Base-by-base conservation (phyloP, 2,329 filamentous ascomycete species). In the Penicillium sp. region DNA sequence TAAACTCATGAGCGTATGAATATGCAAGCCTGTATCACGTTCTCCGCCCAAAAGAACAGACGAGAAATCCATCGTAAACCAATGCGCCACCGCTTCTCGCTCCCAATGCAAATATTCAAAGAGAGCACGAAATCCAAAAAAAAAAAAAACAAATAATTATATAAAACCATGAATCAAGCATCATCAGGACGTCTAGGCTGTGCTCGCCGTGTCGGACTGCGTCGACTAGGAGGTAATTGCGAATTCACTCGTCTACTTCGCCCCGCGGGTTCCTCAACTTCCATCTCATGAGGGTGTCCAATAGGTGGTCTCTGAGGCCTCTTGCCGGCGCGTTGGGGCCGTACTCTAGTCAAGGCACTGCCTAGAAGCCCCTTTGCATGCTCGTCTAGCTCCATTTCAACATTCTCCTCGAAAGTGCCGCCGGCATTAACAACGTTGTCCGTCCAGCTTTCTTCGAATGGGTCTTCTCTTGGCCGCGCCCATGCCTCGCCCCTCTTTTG, bases 371-470 rank as follows among this genome's bases (percentile, higher is more conserved):
- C 71, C 52, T 77, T 72, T 1, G 75, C 76, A 58, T 77, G 73
- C 6, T 69, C 65, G 59, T 78, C 76, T 11, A 78, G 62, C 47
- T 74, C 73, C 69, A 73, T 74, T 49, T 72, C 71, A 3, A 73
- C 65, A 12, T 63, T 64, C n/a, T 72, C 68, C 28, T 70, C 68
- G n/a, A 67, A 40, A 8, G 66, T 64, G 21, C 61, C 62, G 6
- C 68, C 64, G 12, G 62, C 61, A 26, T 72, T 66, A 11, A 70
- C 58, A 9, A 72, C 66, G 50, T 74, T 68, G 38, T 74, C 72
- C 0, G 70, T 73, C 71, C 71, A 73, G 56, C 70, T 58, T 33
- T 63, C 68, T 49, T 69, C 65, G 0, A 64, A 62, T 2, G 63
- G 58, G 20, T 67, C 63, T 14, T 67, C 63, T 6, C 59, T 58